Conservation (phyloP, 2,329 filamentous ascomycete species). For the Fonsecaea nubica region DNA sequence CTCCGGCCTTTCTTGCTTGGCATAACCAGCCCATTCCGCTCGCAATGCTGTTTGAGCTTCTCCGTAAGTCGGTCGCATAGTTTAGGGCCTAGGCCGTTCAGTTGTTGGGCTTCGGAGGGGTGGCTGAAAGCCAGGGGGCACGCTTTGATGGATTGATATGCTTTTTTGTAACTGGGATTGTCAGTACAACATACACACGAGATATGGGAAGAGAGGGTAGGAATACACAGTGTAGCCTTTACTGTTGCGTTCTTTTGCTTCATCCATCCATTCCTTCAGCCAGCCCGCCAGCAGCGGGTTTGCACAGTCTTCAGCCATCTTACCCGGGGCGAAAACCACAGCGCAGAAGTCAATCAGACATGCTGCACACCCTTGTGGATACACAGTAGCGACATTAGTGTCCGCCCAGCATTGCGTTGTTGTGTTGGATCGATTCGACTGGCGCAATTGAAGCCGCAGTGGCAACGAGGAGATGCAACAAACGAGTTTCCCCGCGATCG, state of each 20-base stretch:
- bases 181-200: not conserved
- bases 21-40: conserved; percentile 71
- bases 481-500: no score
- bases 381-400: not conserved
- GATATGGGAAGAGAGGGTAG: not conserved
- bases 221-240: conserved; percentile 67
- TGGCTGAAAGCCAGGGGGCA: conserved; percentile 75
- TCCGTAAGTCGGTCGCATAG: conserved; percentile 73
- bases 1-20: conserved; percentile 56
- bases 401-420: not conserved
- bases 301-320: conserved; percentile 57
- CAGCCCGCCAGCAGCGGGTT: conserved; percentile 75
- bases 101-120: conserved; percentile 72
- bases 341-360: not conserved
- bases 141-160: conserved; percentile 76
- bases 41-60: conserved; percentile 62
- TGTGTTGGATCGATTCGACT: no score
- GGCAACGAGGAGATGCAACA: no score
- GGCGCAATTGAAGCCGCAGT: no score
- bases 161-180: conserved; percentile 69
- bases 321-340: not conserved
- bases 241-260: conserved; percentile 70
- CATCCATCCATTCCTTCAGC: conserved; percentile 78
- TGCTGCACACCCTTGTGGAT: not conserved
- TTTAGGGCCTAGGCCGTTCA: conserved; percentile 77